Evolutionary conservation across 1,284 basidiomycete genomes (phyloP).

Genomic region (Neonothopanus nambi): DNA sequence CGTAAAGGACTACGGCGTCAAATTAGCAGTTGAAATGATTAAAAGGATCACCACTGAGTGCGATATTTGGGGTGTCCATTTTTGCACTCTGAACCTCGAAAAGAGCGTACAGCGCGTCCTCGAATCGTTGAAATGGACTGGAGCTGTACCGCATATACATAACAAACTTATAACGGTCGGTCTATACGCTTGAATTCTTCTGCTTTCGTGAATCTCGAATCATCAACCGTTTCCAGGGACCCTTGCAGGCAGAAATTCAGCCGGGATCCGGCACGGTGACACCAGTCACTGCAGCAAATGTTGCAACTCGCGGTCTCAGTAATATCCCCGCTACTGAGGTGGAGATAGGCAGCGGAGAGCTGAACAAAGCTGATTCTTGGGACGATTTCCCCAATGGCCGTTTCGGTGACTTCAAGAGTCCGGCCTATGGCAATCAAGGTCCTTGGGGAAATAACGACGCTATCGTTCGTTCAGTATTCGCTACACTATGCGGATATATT

Average conservation of each 20-base stretch:
- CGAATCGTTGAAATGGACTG: conserved; percentile 75
- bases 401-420: conserved; percentile 97
- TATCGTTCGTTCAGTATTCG: conserved; percentile 39
- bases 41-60: conserved; percentile 53
- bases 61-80: conserved; percentile 83
- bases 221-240: conserved; percentile 22
- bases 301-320: conserved; percentile 51
- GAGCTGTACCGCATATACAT: conserved; percentile 34
- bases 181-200: conserved; percentile 14
- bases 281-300: conserved; percentile 58
- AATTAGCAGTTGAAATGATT: conserved; percentile 79
- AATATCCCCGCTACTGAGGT: conserved; percentile 42
- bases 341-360: conserved; percentile 68
- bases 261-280: conserved; percentile 47
- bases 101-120: conserved; percentile 90
- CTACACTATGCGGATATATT: background rate
- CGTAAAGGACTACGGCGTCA: conserved; percentile 88
- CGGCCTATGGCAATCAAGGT: conserved; percentile 86
- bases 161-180: conserved; percentile 75
- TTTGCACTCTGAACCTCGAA: conserved; percentile 97
- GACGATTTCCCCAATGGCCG: conserved; percentile 99
- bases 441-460: conserved; percentile 68
- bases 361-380: conserved; percentile 82
- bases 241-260: conserved; percentile 22
- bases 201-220: conserved; percentile 10